phyloP scores from a whole-genome alignment of 2,329 filamentous ascomycete species.

The Hypoxylon sp. region DNA sequence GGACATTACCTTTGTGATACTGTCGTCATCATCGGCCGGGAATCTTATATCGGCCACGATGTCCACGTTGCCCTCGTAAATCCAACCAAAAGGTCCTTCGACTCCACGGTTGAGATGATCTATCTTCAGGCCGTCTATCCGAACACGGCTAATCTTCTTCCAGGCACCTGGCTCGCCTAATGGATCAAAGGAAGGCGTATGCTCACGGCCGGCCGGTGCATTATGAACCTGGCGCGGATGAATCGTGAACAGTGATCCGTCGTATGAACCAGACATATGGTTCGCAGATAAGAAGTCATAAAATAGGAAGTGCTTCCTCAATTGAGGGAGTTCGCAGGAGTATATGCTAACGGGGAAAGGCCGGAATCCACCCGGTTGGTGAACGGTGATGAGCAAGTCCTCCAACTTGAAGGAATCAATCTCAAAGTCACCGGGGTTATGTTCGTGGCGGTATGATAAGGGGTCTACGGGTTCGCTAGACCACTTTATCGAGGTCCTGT shows the following conservation, averaged over 20 bases:
- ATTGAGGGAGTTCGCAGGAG: slow-evolving; percentile 91
- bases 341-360: slow-evolving; percentile 97
- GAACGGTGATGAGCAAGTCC: slow-evolving; percentile 90
- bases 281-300: slow-evolving; percentile 97
- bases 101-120: slow-evolving; percentile 96
- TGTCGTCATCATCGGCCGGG: slow-evolving; percentile 87
- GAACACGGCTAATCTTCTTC: slow-evolving; percentile 95
- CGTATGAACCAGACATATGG: slow-evolving; percentile 95
- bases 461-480: slow-evolving; percentile 80
- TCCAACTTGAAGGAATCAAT: slow-evolving; percentile 97
- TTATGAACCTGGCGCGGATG: slow-evolving; percentile 93
- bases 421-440: slow-evolving; percentile 94
- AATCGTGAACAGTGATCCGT: slow-evolving; percentile 96
- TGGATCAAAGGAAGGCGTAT: slow-evolving; percentile 67
- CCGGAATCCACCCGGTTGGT: slow-evolving; percentile 91
- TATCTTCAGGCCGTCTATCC: slow-evolving; percentile 94
- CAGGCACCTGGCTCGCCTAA: slow-evolving; percentile 79
- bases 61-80: slow-evolving; percentile 96
- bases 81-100: slow-evolving; percentile 96
- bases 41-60: slow-evolving; percentile 97
- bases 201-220: slow-evolving; percentile 74
- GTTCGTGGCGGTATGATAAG: slow-evolving; percentile 87
- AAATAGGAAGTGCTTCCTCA: slow-evolving; percentile 97
- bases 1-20: slow-evolving; percentile 93
- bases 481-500: slow-evolving; percentile 87